A percentile compares a stretch with the other conserved stretches of the same genome.
phyloP scores from a whole-genome alignment of 2,329 filamentous ascomycete species.

The Tolypocladium pustulatum region DNA sequence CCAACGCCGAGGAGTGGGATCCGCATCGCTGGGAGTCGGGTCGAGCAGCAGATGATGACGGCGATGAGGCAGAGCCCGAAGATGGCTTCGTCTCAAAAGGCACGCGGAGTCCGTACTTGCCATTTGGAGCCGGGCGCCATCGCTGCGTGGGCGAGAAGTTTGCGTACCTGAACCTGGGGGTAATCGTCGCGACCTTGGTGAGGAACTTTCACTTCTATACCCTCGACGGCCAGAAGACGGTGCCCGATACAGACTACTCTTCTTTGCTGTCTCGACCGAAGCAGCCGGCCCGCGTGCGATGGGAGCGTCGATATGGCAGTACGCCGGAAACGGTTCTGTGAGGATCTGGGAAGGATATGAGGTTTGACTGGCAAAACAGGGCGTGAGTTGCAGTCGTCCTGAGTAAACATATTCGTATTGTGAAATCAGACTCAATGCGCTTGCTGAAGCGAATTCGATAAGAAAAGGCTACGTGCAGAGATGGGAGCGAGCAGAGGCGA shows the following conservation, averaged over 20 bases:
- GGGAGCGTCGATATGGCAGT: background rate
- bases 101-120: constrained; percentile 78
- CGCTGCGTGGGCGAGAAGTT: constrained; percentile 96
- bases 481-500: background rate
- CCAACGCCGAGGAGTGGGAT: constrained; percentile 73
- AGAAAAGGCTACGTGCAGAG: background rate
- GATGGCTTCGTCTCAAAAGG: constrained; percentile 91
- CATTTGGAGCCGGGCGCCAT: constrained; percentile 87
- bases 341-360: too few species aligned
- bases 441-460: background rate
- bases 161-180: constrained; percentile 30
- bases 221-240: background rate
- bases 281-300: background rate
- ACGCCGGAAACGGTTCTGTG: background rate
- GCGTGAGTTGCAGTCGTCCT: background rate
- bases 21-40: constrained; percentile 72
- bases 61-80: constrained; percentile 60
- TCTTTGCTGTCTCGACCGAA: background rate
- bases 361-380: too few species aligned
- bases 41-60: constrained; percentile 39
- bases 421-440: background rate
- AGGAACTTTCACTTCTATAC: background rate
- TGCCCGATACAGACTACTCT: background rate
- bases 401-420: background rate
- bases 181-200: background rate